Evolutionary conservation across 169 alveolate genomes (phyloP), one percentile per base, ranked within the genome.

Genomic region (Babesia ovis): DNA sequence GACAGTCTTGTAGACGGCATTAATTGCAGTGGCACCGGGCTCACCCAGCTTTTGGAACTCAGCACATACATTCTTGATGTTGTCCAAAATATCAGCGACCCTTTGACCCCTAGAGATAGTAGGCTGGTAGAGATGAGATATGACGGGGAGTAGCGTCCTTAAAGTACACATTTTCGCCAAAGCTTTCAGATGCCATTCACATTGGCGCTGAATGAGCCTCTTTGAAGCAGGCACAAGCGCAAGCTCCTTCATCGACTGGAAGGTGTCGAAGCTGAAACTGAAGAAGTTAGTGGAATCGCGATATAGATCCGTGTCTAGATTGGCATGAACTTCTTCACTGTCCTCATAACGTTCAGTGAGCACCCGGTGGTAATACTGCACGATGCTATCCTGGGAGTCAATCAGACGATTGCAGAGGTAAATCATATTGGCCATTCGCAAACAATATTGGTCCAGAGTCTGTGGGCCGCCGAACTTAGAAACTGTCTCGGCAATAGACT

Each of bases 271-370:
- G 18, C 37, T 61, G 45, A 64, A 50, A 22, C 35, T 64, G 74
- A 64, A 64, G 61, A 64, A 64, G 11, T 64, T 64, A 22, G 48
- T 45, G 0, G 74, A 64, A 31, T 64, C 74, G 31, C 74, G 59
- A 42, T 64, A 50, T 0, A 64, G 6, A 20, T 64, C 51, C 22
- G 74, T 64, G 1, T 23, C 60, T 23, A 64, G 61, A 0, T 64
- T 1, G 23, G 34, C 25, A 56, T 64, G 74, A 12, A 64, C 18
- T 37, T 64, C 54, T 6, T 45, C 74, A 42, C 61, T 43, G 59
- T n/a, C 74, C 22, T 64, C 74, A 27, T 45, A 64, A 23, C 74
- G 74, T 35, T 64, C 74, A 1, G 59, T 64, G 14, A 64, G 74
- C 53, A 64, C 20, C 34, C 62, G 45, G 35, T 64, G 74, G 48